phyloP scores from a whole-genome alignment of 805 yeast genomes.

The Naumovozyma dairenensis region DNA sequence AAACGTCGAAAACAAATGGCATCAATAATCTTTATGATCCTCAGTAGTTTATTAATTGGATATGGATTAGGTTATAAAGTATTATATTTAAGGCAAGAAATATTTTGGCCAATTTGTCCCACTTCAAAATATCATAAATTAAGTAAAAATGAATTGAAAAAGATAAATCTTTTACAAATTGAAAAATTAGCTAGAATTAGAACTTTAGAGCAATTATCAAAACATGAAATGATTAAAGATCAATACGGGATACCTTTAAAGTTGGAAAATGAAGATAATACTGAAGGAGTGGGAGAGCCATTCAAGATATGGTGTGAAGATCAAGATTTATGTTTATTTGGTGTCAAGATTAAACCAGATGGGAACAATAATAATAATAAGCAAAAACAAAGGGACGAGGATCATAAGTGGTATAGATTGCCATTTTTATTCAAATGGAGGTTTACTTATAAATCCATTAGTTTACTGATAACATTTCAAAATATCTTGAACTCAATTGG shows the following conservation, averaged over 20 bases:
- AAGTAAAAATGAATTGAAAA: slow-evolving; percentile 14
- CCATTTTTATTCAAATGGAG: slow-evolving; percentile 22
- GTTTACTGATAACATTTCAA: slow-evolving; percentile 9
- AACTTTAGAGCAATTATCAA: slow-evolving; percentile 18
- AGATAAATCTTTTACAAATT: slow-evolving; percentile 15
- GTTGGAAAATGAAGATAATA: slow-evolving; percentile 9
- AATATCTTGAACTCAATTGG: slow-evolving; percentile 16
- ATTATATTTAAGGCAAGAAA: slow-evolving; percentile 16
- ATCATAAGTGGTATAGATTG: slow-evolving; percentile 18
- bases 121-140: slow-evolving; percentile 17
- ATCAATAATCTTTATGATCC: slow-evolving; percentile 8
- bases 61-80: slow-evolving; percentile 24
- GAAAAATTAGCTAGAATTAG: slow-evolving; percentile 13
- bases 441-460: slow-evolving; percentile 17
- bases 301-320: slow-evolving; percentile 27
- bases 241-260: slow-evolving; percentile 26
- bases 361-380: not conserved
- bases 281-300: slow-evolving; percentile 11
- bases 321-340: slow-evolving; percentile 23
- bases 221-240: slow-evolving; percentile 25
- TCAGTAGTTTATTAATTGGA: slow-evolving; percentile 18
- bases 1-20: slow-evolving; percentile 11
- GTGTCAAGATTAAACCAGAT: slow-evolving; percentile 16
- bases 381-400: not conserved
- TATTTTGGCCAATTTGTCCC: slow-evolving; percentile 21